Percentiles rank a stretch among this genome's conserved stretches.
phyloP scores from a whole-genome alignment of 2,329 filamentous ascomycete genomes.

The Aspergillus tanneri region DNA sequence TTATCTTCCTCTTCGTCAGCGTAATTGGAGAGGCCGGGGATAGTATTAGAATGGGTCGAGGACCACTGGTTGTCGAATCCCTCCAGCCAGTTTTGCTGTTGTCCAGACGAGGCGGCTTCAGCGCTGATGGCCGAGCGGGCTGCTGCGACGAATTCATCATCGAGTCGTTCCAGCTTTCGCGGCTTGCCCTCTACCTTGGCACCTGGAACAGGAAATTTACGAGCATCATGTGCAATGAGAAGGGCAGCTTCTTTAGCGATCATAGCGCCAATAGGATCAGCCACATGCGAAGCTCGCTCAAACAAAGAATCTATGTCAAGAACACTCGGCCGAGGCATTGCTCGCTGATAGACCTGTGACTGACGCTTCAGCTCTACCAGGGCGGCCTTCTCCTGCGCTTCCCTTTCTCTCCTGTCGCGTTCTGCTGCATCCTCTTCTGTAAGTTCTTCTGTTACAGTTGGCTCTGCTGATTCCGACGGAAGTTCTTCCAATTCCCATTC shows the following conservation, averaged over 20 bases:
- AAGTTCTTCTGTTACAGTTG: constrained; percentile 49
- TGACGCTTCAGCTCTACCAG: constrained; percentile 73
- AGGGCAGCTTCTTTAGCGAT: constrained; percentile 76
- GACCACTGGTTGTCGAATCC: constrained; percentile 55
- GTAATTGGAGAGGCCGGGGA: constrained; percentile 80
- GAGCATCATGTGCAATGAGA: constrained; percentile 79
- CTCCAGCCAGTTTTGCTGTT: constrained; percentile 50
- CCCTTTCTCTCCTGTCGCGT: constrained; percentile 68
- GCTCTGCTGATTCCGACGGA: constrained; percentile 75
- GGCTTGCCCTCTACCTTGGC: constrained; percentile 63
- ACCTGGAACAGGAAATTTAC: constrained; percentile 69
- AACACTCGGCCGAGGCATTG: constrained; percentile 71
- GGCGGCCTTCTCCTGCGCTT: constrained; percentile 62
- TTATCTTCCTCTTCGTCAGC: constrained; percentile 70
- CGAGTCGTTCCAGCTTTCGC: constrained; percentile 61
- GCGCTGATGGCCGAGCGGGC: constrained; percentile 75
- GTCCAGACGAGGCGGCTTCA: constrained; percentile 57
- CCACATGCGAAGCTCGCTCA: constrained; percentile 59
- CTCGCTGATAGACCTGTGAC: constrained; percentile 86
- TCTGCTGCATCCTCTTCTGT: constrained; percentile 70
- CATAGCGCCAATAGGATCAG: constrained; percentile 64
- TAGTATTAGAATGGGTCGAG: constrained; percentile 48
- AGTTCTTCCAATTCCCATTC: constrained; percentile 88
- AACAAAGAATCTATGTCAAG: constrained; percentile 71
- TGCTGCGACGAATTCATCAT: constrained; percentile 69